Conservation (phyloP, 148 eudicot species). For the Spergularia marina region DNA sequence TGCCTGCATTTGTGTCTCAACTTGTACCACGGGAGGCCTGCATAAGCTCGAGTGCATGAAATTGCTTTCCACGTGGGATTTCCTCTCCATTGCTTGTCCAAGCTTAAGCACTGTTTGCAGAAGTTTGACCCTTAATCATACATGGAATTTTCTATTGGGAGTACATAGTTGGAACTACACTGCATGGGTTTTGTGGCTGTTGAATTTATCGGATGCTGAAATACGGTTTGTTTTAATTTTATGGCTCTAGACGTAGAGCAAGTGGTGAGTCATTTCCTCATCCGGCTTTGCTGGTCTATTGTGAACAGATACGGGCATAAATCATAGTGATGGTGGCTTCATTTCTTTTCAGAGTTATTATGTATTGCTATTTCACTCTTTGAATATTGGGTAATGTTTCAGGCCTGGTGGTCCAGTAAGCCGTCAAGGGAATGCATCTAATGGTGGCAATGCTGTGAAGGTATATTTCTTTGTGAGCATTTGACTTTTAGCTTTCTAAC, state of each 20-base stretch:
- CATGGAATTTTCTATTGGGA: conserved; percentile 18
- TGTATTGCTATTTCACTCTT: conserved; percentile 23
- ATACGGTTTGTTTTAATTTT: conserved; percentile 33
- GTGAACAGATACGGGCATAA: conserved; percentile 15
- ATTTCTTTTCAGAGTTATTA: neutral
- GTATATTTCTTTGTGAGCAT: conserved; percentile 6
- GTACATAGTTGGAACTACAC: conserved; percentile 17
- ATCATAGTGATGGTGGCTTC: conserved; percentile 21
- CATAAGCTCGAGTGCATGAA: conserved; percentile 7
- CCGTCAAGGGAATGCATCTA: conserved; percentile 26
- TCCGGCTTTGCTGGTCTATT: conserved; percentile 11
- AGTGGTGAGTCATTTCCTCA: conserved; percentile 2
- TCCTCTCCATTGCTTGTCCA: conserved; percentile 2
- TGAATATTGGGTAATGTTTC: conserved; percentile 35
- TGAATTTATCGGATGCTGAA: conserved; percentile 19
- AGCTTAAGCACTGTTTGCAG: conserved; percentile 9
- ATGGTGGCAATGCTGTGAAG: conserved; percentile 17
- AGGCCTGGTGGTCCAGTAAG: conserved; percentile 51
- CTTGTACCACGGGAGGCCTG: neutral
- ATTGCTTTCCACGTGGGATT: conserved; percentile 13
- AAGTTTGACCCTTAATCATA: conserved; percentile 1
- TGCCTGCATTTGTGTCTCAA: conserved; percentile 1
- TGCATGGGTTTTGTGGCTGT: conserved; percentile 8
- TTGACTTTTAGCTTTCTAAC: neutral
- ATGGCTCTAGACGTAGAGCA: neutral